A percentile compares a stretch with the other conserved stretches of the same genome.
Evolutionary conservation across 352 stramenopile genomes (phyloP).

Genomic region (Phytopythium litorale): DNA sequence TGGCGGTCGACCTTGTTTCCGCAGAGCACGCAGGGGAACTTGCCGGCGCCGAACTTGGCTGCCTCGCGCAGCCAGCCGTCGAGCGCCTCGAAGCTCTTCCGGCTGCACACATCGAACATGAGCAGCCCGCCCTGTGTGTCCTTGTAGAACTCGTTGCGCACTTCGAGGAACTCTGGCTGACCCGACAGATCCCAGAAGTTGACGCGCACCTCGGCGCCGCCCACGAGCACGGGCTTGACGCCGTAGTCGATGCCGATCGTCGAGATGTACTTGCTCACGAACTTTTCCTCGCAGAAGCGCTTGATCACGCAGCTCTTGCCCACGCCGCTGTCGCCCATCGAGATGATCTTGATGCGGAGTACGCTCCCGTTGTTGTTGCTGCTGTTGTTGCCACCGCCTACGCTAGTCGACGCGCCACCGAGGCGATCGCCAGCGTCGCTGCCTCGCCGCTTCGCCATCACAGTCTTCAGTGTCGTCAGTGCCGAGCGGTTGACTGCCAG

Average conservation of each 20-base stretch:
- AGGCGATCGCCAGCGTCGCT: slow-evolving; percentile 4
- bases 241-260: slow-evolving; percentile 97
- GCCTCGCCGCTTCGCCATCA: slow-evolving; percentile 1
- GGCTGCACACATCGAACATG: slow-evolving; percentile 75
- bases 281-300: slow-evolving; percentile 94
- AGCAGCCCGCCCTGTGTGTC: slow-evolving; percentile 82
- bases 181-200: slow-evolving; percentile 95
- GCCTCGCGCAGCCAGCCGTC: slow-evolving; percentile 88
- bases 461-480: not conserved
- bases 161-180: slow-evolving; percentile 91
- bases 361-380: slow-evolving; percentile 31
- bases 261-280: slow-evolving; percentile 94
- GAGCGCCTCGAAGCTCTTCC: slow-evolving; percentile 81
- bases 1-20: slow-evolving; percentile 90
- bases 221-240: slow-evolving; percentile 86
- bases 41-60: slow-evolving; percentile 82
- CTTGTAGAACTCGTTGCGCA: slow-evolving; percentile 97
- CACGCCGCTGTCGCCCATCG: slow-evolving; percentile 85
- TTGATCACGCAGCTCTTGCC: slow-evolving; percentile 96
- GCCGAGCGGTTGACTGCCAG: not conserved
- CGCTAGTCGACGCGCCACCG: not conserved
- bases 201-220: slow-evolving; percentile 74
- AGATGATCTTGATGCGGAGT: slow-evolving; percentile 93
- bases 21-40: slow-evolving; percentile 87
- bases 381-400: slow-evolving; percentile 12